phyloP scores from a whole-genome alignment of 1,284 basidiomycete species.

The Ceratobasidium sp. region DNA sequence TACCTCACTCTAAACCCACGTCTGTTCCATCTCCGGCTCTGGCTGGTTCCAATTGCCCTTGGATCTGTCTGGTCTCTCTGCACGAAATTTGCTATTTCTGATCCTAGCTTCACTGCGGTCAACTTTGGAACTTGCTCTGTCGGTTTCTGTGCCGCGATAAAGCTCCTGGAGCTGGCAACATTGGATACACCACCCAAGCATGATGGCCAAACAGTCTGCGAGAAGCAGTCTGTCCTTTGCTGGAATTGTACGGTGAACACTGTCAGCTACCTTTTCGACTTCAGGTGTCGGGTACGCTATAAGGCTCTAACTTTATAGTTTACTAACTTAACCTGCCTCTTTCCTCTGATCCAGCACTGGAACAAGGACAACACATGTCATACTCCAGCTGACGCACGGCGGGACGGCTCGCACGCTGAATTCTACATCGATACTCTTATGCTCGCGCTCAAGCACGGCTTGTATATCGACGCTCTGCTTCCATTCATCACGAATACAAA shows the following conservation, averaged over 20 bases:
- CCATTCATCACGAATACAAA: background rate
- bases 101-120: slow-evolving; percentile 33
- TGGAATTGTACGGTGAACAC: slow-evolving; percentile 5
- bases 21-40: slow-evolving; percentile 30
- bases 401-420: slow-evolving; percentile 18
- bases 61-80: slow-evolving; percentile 29
- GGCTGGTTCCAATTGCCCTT: slow-evolving; percentile 44
- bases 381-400: slow-evolving; percentile 12
- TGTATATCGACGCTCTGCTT: slow-evolving; percentile 20
- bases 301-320: too few relatives aligned
- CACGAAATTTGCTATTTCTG: slow-evolving; percentile 35
- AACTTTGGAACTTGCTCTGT: slow-evolving; percentile 46
- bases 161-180: slow-evolving; percentile 38
- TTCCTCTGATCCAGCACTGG: slow-evolving; percentile 21
- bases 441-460: slow-evolving; percentile 8
- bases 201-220: background rate
- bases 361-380: slow-evolving; percentile 11
- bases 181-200: slow-evolving; percentile 31
- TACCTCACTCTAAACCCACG: slow-evolving; percentile 28
- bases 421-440: slow-evolving; percentile 27
- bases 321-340: background rate
- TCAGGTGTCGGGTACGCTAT: slow-evolving; percentile 29
- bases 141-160: slow-evolving; percentile 45
- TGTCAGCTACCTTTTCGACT: slow-evolving; percentile 20
- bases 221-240: background rate